A percentile compares a stretch with the other conserved stretches of the same genome.
These are phyloP conservation scores for Penicillium steckii DNA, from an alignment of 495 filamentous ascomycete genomes.

Conservation along the genomic window DNA sequence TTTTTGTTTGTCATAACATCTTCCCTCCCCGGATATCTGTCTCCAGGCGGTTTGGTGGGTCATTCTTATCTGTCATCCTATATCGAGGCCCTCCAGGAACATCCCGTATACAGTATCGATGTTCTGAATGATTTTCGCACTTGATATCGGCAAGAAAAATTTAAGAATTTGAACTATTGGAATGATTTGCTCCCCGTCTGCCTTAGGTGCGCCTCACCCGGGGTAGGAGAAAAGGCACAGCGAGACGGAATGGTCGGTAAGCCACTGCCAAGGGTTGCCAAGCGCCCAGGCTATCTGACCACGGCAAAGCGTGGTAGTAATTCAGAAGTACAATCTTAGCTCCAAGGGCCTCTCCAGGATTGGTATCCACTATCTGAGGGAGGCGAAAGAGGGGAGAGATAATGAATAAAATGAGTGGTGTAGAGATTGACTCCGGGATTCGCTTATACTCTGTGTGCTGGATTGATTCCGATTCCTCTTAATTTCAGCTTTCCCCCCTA, in stretches of 20 bases:
- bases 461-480: background rate
- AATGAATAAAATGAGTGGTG: background rate
- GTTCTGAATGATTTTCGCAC: background rate
- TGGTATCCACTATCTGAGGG: slow-evolving; percentile 1
- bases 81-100: background rate
- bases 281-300: background rate
- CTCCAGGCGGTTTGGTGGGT: background rate
- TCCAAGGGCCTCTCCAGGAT: background rate
- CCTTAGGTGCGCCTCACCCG: background rate
- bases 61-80: background rate
- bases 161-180: background rate
- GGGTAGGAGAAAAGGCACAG: background rate
- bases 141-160: background rate
- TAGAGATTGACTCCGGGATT: slow-evolving; percentile 5
- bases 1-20: background rate
- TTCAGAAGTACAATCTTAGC: background rate
- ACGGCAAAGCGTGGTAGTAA: background rate
- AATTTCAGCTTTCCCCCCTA: background rate
- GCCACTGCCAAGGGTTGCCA: background rate
- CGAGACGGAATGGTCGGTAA: background rate
- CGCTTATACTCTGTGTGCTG: slow-evolving; percentile 4
- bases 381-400: slow-evolving; percentile 4
- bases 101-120: background rate
- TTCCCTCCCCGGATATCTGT: background rate
- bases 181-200: background rate